phyloP scores from a whole-genome alignment of 2,329 filamentous ascomycete genomes.

The Pseudogymnoascus sp. region DNA sequence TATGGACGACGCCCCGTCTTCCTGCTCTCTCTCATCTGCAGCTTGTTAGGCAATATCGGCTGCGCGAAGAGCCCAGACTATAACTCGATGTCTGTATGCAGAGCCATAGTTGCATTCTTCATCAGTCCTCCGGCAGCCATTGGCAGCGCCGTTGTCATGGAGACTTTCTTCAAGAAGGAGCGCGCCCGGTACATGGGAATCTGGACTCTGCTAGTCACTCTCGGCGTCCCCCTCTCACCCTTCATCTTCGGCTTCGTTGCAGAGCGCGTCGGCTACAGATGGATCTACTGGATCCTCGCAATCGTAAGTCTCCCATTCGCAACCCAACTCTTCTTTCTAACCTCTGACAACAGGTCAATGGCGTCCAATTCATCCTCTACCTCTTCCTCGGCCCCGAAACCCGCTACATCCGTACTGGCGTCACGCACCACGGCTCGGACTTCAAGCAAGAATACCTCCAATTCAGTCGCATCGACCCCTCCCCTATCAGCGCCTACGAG shows the following conservation, averaged over 20 bases:
- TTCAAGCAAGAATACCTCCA: constrained; percentile 28
- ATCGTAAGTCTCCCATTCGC: constrained; percentile 33
- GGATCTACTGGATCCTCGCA: constrained; percentile 46
- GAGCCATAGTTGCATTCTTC: constrained; percentile 43
- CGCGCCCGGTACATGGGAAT: constrained; percentile 44
- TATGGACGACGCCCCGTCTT: constrained; percentile 43
- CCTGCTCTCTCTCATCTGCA: constrained; percentile 38
- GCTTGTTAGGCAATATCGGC: constrained; percentile 41
- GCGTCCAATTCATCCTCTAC: constrained; percentile 46
- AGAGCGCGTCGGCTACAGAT: constrained; percentile 40
- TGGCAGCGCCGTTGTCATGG: constrained; percentile 45
- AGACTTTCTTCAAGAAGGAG: constrained; percentile 46
- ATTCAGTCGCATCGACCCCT: constrained; percentile 43
- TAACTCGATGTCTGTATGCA: constrained; percentile 37
- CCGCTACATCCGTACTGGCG: constrained; percentile 35
- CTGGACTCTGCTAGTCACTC: constrained; percentile 35
- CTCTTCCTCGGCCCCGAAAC: constrained; percentile 48
- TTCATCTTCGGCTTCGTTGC: constrained; percentile 34
- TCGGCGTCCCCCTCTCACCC: constrained; percentile 17
- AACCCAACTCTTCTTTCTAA: neutral
- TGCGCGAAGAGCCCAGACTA: constrained; percentile 41
- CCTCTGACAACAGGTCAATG: constrained; percentile 38
- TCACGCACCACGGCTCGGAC: constrained; percentile 15
- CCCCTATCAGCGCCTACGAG: constrained; percentile 38
- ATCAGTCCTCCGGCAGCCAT: constrained; percentile 44